Evolutionary conservation across 106 monocot genomes (phyloP), one percentile per base, ranked within the genome.

Genomic region (Iris macrosiphon): DNA sequence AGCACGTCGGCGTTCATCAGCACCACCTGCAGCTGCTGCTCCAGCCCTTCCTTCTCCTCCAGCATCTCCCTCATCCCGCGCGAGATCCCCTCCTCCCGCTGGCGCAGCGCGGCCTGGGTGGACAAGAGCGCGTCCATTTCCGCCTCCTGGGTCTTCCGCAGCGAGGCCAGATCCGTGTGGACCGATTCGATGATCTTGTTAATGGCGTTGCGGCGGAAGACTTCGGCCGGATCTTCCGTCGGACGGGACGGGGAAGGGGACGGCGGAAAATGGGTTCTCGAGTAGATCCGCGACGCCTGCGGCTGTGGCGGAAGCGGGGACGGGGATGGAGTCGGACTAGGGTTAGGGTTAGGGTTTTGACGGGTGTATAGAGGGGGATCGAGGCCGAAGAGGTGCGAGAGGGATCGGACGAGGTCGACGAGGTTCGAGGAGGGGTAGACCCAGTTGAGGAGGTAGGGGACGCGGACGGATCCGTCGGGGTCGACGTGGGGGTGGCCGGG

Each of bases 1-100:
- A 96, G 63, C 17, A 96, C 59, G 33, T 96, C 89, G 7, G 77
- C 61, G 47, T 89, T 85, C 81, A 89, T 89, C 24, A 86, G 47
- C 18, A 82, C 66, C 19, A 89, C n/a, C 74, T 96, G 95, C 35
- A 96, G 85, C 62, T 76, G 79, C 61, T 89, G 95, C 74, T 96
- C 95, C 5, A 96, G 68, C 16, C 50, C 79, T 62, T 89, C 95
- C 68, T 76, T 89, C 71, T 96, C 89, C 6, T 74, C 81, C 5
- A 40, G 37, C 95, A 96, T 89, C 57, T 83, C 85, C 12, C 74
- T 46, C 41, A 86, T 16, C 32, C 89, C 85, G 5, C 23, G 42
- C 0, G 62, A 24, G 12, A 96, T 62, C 53, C 71, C 79, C 61
- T 75, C 81, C 66, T 63, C 74, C n/a, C 89, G 69, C 19, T 44